Conservation (phyloP, 345 rosid species). For the Nasturtium officinale region DNA sequence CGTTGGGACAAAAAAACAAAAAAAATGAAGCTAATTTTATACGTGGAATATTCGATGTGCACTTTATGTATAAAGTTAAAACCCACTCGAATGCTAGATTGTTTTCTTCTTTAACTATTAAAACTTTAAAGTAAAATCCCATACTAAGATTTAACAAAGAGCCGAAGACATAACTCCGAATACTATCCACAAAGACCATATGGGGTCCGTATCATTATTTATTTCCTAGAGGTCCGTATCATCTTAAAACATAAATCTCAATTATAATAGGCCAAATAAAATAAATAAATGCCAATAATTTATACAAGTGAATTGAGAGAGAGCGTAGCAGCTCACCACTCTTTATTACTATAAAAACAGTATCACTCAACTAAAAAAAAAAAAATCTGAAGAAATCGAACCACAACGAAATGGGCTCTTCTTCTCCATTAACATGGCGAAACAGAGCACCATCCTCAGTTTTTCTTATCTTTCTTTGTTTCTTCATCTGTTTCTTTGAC, state of each 20-base stretch:
- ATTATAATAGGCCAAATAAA: not conserved
- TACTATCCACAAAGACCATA: constrained; percentile 29
- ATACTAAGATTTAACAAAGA: constrained; percentile 6
- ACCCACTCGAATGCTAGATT: constrained; percentile 35
- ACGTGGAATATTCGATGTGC: constrained; percentile 28
- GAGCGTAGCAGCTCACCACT: constrained; percentile 21
- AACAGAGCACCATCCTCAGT: constrained; percentile 45
- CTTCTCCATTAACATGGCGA: constrained; percentile 37
- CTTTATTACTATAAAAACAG: constrained; percentile 28
- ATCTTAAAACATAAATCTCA: constrained; percentile 25
- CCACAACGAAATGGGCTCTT: constrained; percentile 35
- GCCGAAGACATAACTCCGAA: constrained; percentile 10
- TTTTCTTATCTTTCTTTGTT: constrained; percentile 36
- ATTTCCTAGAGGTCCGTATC: constrained; percentile 31
- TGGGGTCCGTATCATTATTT: constrained; percentile 43
- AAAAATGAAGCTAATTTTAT: not conserved
- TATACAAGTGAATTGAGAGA: not conserved
- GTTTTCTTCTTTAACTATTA: not conserved
- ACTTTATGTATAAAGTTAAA: constrained; percentile 18
- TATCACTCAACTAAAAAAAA: constrained; percentile 1
- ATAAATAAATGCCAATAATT: constrained; percentile 8
- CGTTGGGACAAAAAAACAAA: constrained; percentile 11
- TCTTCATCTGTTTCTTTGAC: not conserved
- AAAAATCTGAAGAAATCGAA: constrained; percentile 23
- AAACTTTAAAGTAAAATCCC: not conserved